phyloP scores from a whole-genome alignment of 2,329 filamentous ascomycete species.

The Ceratocystis cubensis region DNA sequence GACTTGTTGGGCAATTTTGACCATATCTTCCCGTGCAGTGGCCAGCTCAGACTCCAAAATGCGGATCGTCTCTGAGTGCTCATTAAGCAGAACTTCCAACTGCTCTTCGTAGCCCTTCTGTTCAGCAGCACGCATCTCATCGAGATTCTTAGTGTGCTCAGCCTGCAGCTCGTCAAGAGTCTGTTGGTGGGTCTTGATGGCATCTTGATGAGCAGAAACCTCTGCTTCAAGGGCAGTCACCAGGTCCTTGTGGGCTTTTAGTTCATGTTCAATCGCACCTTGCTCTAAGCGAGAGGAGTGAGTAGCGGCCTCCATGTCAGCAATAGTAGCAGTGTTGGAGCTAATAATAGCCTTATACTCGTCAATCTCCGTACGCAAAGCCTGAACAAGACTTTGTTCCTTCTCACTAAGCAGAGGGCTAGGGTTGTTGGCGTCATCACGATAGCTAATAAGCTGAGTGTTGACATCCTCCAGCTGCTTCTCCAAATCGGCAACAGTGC shows the following conservation, averaged over 20 bases:
- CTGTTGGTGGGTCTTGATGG: slow-evolving; percentile 43
- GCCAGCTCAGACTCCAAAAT: slow-evolving; percentile 49
- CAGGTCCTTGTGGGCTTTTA: slow-evolving; percentile 36
- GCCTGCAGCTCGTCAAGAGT: slow-evolving; percentile 38
- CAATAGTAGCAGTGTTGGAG: slow-evolving; percentile 55
- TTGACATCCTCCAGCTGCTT: slow-evolving; percentile 41
- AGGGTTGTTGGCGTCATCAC: slow-evolving; percentile 30
- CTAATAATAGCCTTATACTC: slow-evolving; percentile 66
- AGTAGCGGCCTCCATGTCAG: slow-evolving; percentile 62
- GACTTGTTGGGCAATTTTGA: slow-evolving; percentile 52
- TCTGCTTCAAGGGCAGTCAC: slow-evolving; percentile 44
- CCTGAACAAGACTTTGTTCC: slow-evolving; percentile 47
- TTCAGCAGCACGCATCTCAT: slow-evolving; percentile 37
- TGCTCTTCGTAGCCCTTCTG: slow-evolving; percentile 46
- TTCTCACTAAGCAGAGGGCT: slow-evolving; percentile 34
- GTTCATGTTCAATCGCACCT: slow-evolving; percentile 45
- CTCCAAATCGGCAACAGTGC: slow-evolving; percentile 64
- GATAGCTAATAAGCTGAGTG: slow-evolving; percentile 36
- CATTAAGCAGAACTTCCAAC: slow-evolving; percentile 44
- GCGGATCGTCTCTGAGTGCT: slow-evolving; percentile 45
- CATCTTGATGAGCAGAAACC: slow-evolving; percentile 46
- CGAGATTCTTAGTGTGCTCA: slow-evolving; percentile 39
- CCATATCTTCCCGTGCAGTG: slow-evolving; percentile 53
- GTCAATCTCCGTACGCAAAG: slow-evolving; percentile 62
- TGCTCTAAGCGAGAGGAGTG: slow-evolving; percentile 38